Conservation (phyloP, 768 basidiomycete genomes). For the Tricholoma bakamatsutake region DNA sequence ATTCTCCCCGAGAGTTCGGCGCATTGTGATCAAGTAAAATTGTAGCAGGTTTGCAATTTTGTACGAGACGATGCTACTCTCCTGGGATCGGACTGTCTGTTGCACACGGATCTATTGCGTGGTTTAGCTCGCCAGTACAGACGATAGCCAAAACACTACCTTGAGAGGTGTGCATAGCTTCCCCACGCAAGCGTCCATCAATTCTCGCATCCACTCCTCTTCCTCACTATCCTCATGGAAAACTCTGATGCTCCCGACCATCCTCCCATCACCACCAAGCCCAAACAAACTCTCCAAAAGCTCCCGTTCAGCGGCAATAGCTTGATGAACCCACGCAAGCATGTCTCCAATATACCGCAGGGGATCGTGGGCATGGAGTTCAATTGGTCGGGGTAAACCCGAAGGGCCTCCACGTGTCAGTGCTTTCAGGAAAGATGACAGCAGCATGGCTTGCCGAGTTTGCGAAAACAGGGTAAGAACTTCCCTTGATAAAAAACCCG, state of each 20-base stretch:
- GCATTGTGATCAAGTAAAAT: conserved; percentile 93
- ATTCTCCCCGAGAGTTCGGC: conserved; percentile 81
- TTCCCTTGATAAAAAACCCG: conserved; percentile 37
- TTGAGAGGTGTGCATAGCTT: conserved; percentile 87
- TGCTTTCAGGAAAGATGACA: conserved; percentile 79
- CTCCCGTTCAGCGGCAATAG: conserved; percentile 91
- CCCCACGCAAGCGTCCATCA: conserved; percentile 78
- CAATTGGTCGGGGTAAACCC: conserved; percentile 87
- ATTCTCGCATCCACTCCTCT: conserved; percentile 71
- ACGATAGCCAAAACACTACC: conserved; percentile 34
- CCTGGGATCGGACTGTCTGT: conserved; percentile 90
- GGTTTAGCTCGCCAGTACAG: neutral
- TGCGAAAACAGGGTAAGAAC: conserved; percentile 70
- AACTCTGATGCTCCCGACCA: conserved; percentile 70
- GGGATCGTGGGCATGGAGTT: conserved; percentile 97
- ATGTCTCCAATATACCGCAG: conserved; percentile 96
- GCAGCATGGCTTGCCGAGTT: conserved; percentile 75
- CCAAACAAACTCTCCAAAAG: conserved; percentile 87
- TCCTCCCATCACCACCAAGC: conserved; percentile 52
- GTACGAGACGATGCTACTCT: conserved; percentile 87
- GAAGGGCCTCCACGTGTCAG: conserved; percentile 84
- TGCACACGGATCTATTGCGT: conserved; percentile 69
- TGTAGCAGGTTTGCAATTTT: conserved; percentile 93
- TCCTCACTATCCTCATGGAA: conserved; percentile 51
- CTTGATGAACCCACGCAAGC: conserved; percentile 97